These are phyloP conservation scores for Rhizopogon vulgaris DNA, from an alignment of 768 basidiomycete genomes.

Conservation along the genomic window DNA sequence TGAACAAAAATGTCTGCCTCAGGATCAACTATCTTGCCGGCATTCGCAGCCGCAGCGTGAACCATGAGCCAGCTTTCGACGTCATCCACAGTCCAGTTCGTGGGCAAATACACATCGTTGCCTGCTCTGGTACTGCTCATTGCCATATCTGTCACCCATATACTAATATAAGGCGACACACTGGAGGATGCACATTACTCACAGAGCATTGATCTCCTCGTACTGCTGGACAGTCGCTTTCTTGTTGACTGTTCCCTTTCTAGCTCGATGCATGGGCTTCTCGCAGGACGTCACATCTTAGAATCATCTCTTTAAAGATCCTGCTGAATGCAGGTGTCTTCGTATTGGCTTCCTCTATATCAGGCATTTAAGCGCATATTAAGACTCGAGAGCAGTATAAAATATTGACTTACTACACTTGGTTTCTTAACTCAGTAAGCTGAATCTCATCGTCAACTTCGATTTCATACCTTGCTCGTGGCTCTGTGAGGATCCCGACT, in stretches of 20 bases:
- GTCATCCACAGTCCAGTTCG: constrained; percentile 14
- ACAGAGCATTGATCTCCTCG: constrained; percentile 44
- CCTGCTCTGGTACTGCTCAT: constrained; percentile 15
- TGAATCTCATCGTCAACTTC: constrained; percentile 18
- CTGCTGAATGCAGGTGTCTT: constrained; percentile 36
- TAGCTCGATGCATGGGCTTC: constrained; percentile 39
- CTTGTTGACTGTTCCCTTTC: constrained; percentile 40
- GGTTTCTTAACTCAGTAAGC: constrained; percentile 23
- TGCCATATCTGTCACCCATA: constrained; percentile 20
- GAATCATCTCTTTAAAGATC: constrained; percentile 49
- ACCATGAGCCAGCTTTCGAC: constrained; percentile 22
- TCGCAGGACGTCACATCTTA: constrained; percentile 32
- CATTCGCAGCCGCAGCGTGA: constrained; percentile 15
- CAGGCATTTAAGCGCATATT: constrained; percentile 24
- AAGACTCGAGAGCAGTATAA: not conserved
- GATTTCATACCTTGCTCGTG: constrained; percentile 7
- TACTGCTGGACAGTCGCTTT: constrained; percentile 35
- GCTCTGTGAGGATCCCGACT: constrained; percentile 29
- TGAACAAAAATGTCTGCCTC: constrained; percentile 25
- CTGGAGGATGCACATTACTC: constrained; percentile 7
- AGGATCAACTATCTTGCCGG: not conserved
- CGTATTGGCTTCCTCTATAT: constrained; percentile 40
- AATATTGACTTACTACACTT: constrained; percentile 19
- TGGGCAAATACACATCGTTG: constrained; percentile 16
- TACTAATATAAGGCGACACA: not conserved